Evolutionary conservation across 805 yeast genomes (phyloP), one percentile per base, ranked within the genome.

Genomic region (Candida fluviatilis): DNA sequence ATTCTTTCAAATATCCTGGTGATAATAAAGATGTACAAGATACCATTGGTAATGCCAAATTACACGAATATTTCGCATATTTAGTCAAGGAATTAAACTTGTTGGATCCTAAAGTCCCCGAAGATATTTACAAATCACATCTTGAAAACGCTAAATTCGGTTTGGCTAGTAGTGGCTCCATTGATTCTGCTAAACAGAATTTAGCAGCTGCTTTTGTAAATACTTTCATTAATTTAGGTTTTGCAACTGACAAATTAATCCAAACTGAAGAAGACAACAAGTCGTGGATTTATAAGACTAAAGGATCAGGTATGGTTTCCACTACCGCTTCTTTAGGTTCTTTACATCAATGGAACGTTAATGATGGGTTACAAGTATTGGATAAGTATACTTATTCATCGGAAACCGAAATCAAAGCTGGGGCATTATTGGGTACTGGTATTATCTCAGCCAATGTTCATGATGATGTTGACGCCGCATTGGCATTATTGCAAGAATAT

Each of bases 371-470:
- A 47, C 96, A 91, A 64, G 78, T 78, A 40, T 73, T 93, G 51
- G 98, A 93, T 64, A 86, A 84, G 60, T 90, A 84, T 60, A 69
- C 91, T 41, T 90, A 90, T 55, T 82, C 95, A 3, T 75, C 81
- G 13, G 95, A 89, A 51, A 82, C 80, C 41, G 91, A 87, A 54
- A 78, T 90, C 49, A 88, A 88, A 65, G 96, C 98, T 5, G 99
- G 99, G 64, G 96, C 99, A 4, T 71, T 93, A 41, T 73, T 93
- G 48, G 99, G 98, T 60, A 87, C 88, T 62, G 99, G 98, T 60
- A 75, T 93, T 34, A 82, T 88, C 4, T 86, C 95, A 19, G 75
- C 95, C 16, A 95, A 95, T 62, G 91, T 93, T 39, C 96, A 87
- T 62, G 96, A 91, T 57, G 99, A 91, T 45, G 87, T 90, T 31